Evolutionary conservation across 768 basidiomycete genomes (phyloP), one percentile per base, ranked within the genome.

Genomic region (Calocybe gangraenosa): DNA sequence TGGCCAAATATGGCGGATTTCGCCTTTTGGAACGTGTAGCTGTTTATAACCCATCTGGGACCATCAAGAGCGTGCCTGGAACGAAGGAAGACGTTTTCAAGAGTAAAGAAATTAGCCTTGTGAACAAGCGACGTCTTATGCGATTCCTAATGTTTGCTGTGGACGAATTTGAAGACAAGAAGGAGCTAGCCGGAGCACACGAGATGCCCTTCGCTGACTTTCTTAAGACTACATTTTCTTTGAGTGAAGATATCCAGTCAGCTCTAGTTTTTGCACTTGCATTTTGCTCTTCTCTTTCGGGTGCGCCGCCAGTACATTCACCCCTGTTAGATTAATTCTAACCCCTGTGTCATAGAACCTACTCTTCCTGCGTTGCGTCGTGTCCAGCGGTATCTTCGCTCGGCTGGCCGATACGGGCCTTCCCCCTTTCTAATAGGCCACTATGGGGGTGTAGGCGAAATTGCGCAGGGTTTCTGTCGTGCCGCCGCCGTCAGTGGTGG

Each of bases 51-150:
- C 48, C 65, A 10, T 65, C 68, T 17, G 67, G 74, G 1, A 61
- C 60, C 42, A 58, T 80, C 42, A 78, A 78, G 54, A 74, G 64
- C 40, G 94, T 97, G 0, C 95, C 95, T 1, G 83, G 84, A 23
- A 89, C 81, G 66, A 97, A 96, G 62, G 93, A 93, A 62, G 87
- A 90, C 47, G 77, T 98, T 2, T 97, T 98, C 76, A 92, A 87
- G 68, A 84, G 79, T 65, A 82, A 81, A 57, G 73, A 72, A 7
- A 76, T 97, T 7, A 73, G 73, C 6, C 71, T 97, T 9, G 60
- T 93, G 23, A 90, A 94, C 50, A 98, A 97, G 67, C 71, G 94
- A 35, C 75, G 88, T 23, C 68, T 98, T 19, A 97, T 97, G 88
- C 88, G 93, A 46, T 92, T 95, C 56, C 65, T 98, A 37, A 76